Conservation (phyloP, 2,329 filamentous ascomycete species). For the Colletotrichum liriopes region DNA sequence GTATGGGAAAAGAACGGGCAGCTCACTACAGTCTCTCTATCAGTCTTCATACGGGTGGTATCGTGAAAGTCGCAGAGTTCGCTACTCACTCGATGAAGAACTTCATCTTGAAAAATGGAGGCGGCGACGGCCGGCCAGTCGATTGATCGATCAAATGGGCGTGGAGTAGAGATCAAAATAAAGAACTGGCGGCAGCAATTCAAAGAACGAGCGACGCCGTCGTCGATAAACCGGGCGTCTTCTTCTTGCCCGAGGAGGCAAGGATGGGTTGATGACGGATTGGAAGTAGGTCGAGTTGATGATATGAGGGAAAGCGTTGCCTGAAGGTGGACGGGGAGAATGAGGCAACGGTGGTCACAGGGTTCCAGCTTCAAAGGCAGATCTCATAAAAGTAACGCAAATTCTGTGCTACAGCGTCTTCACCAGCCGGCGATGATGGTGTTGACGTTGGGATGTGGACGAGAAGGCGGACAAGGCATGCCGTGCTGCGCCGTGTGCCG, state of each 20-base stretch:
- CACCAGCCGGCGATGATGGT: not conserved
- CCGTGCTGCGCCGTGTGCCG: constrained; percentile 9
- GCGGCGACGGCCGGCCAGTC: constrained; percentile 3
- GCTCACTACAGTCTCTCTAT: constrained; percentile 58
- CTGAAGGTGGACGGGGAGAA: not conserved
- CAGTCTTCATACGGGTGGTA: not conserved
- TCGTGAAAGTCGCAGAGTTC: not conserved
- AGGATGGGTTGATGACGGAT: not conserved
- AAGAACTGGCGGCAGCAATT: not conserved
- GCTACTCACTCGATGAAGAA: constrained; percentile 45
- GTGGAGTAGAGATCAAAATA: not conserved
- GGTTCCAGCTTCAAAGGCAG: not conserved
- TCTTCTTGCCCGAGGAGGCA: not conserved
- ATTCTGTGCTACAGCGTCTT: not conserved
- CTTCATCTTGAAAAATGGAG: constrained; percentile 25
- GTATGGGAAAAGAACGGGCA: constrained; percentile 72
- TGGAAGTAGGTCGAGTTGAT: not conserved
- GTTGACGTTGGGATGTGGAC: constrained; percentile 1
- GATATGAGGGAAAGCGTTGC: not conserved
- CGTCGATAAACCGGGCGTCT: not conserved
- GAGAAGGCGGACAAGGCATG: not conserved
- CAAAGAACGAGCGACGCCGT: not conserved
- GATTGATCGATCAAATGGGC: not conserved
- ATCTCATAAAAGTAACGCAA: not conserved
- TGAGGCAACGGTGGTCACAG: constrained; percentile 4